Evolutionary conservation across 2,329 filamentous ascomycete species (phyloP).

Genomic region (Colletotrichum sp.): DNA sequence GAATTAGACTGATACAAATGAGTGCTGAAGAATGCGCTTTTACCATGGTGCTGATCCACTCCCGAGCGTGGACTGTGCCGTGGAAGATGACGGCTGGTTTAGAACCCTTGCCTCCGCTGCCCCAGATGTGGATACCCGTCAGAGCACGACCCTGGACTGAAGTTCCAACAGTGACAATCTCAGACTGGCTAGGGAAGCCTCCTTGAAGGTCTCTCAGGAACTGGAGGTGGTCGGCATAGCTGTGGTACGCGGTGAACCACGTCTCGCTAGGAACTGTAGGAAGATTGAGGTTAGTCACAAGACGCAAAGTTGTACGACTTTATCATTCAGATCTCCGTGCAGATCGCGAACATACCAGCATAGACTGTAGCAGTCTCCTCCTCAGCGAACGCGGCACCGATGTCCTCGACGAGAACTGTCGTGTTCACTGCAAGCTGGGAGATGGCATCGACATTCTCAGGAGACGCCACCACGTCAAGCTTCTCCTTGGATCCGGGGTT

Average conservation of each 20-base stretch:
- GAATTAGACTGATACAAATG: not conserved
- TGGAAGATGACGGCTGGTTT: conserved; percentile 59
- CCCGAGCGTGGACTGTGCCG: conserved; percentile 56
- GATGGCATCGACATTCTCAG: conserved; percentile 31
- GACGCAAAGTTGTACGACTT: fast-evolving
- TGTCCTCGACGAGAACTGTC: conserved; percentile 31
- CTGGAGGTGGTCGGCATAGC: conserved; percentile 52
- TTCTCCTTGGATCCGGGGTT: not conserved
- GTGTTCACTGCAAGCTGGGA: conserved; percentile 33
- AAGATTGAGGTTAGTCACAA: not conserved
- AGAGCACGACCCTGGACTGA: conserved; percentile 58
- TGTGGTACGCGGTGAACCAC: conserved; percentile 61
- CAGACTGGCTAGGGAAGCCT: conserved; percentile 46
- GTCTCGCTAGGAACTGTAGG: conserved; percentile 23
- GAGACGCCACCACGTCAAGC: conserved; percentile 36
- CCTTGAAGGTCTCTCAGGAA: conserved; percentile 50
- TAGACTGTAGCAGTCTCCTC: conserved; percentile 26
- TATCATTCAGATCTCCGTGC: fast-evolving
- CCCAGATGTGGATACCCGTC: conserved; percentile 64
- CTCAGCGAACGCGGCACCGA: conserved; percentile 30
- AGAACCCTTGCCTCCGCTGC: conserved; percentile 43
- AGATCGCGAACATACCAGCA: not conserved
- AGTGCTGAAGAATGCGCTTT: no score
- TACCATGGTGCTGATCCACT: conserved; percentile 60
- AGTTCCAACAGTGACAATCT: conserved; percentile 53